Evolutionary conservation across 495 filamentous ascomycete species (phyloP), one percentile per base, ranked within the genome.

Genomic region (Podospora conica): DNA sequence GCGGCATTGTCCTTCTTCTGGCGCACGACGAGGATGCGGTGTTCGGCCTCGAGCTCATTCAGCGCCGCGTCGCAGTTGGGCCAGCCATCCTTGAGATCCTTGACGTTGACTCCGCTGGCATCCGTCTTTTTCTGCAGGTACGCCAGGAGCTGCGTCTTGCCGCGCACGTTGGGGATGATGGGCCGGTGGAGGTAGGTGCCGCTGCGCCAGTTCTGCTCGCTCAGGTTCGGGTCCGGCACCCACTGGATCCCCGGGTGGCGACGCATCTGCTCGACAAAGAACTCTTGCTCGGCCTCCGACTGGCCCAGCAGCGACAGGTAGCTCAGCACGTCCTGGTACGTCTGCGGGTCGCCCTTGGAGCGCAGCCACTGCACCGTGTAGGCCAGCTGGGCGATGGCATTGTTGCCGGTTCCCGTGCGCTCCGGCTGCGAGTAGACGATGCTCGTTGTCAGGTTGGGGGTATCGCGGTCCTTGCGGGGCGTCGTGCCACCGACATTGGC

Each of bases 11-110:
- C 96, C 78, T 98, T 98, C 81, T 96, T 96, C 64, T 93, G 93
- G 53, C 93, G 85, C 27, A 90, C 89, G 18, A 96, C 90, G 21
- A 97, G 80, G 12, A 98, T 80, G 77, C 90, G 88, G 63, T 91
- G 88, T 69, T 89, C 85, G 21, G 76, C 76, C 81, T 98, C 95
- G 63, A 98, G 79, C 68, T 86, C 81, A 65, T 86, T 84, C 77
- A 98, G 90, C 1, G 89, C 83, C 18, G 87, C 84, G 55, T 91
- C 86, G 66, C 90, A 93, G 66, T 88, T 88, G 7, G 88, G 86
- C 95, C 95, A 98, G 27, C 96, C 96, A 72, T 98, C 95, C 74
- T 94, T 93, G 27, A 98, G 83, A 65, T 96, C 91, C 72, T 90
- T 91, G 58, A 97, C 91, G 56, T 78, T 81, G 61, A 97, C 85